Evolutionary conservation across 345 rosid species (phyloP).

Genomic region (Pugionium dolabratum): DNA sequence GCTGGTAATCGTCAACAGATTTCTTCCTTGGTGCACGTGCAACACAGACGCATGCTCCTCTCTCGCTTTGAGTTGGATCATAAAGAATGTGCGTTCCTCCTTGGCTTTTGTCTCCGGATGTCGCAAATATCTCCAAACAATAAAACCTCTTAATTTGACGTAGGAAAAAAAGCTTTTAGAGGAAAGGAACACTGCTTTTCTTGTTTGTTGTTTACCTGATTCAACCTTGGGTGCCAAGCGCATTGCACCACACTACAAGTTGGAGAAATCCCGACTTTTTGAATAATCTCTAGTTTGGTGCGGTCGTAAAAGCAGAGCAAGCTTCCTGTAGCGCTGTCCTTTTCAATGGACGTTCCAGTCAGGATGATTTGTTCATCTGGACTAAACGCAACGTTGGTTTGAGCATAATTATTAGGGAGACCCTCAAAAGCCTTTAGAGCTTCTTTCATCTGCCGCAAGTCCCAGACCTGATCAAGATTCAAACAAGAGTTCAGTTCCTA

Average conservation of each 20-base stretch:
- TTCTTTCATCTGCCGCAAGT: conserved; percentile 77
- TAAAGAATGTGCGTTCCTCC: conserved; percentile 87
- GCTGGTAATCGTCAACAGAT: conserved; percentile 90
- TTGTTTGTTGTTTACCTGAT: conserved; percentile 63
- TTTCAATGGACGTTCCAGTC: conserved; percentile 95
- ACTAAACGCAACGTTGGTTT: conserved; percentile 89
- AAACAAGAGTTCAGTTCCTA: conserved; percentile 24
- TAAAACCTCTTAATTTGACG: not conserved
- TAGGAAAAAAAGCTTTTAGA: not conserved
- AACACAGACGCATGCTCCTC: conserved; percentile 95
- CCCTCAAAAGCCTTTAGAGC: conserved; percentile 78
- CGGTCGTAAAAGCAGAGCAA: conserved; percentile 85
- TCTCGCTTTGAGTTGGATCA: conserved; percentile 84
- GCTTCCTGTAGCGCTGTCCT: conserved; percentile 80
- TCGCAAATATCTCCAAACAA: conserved; percentile 67
- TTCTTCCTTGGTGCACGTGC: conserved; percentile 95
- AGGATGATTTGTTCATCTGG: conserved; percentile 86
- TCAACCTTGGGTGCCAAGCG: conserved; percentile 89
- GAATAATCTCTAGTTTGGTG: conserved; percentile 82
- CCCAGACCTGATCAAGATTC: conserved; percentile 73
- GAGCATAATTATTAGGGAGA: conserved; percentile 88
- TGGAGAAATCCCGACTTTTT: conserved; percentile 83
- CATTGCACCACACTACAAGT: conserved; percentile 90
- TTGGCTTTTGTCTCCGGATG: conserved; percentile 84
- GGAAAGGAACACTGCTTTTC: conserved; percentile 9